Percentiles rank a stretch among this genome's conserved stretches.
Conservation (phyloP, 306 rosid genomes). For the Vigna nakashimae region DNA sequence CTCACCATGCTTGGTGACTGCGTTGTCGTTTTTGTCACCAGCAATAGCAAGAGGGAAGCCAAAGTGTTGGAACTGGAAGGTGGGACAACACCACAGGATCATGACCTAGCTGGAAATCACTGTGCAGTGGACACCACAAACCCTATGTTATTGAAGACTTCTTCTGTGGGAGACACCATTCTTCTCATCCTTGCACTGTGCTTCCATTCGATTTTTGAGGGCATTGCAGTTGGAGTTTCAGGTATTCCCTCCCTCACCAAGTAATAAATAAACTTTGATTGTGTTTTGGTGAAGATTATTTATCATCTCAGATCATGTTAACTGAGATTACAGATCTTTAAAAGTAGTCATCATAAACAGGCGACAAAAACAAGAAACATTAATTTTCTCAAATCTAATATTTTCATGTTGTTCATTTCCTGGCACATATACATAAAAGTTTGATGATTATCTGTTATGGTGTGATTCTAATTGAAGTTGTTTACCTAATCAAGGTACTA, state of each 20-base stretch:
- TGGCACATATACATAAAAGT: not conserved
- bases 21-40: slow-evolving; percentile 45
- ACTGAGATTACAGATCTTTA: not conserved
- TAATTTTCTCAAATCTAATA: not conserved
- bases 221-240: slow-evolving; percentile 84
- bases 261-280: too few species aligned
- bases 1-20: slow-evolving; percentile 79
- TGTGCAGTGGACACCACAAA: not conserved
- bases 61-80: slow-evolving; percentile 59
- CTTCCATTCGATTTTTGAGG: slow-evolving; percentile 83
- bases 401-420: not conserved
- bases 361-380: not conserved
- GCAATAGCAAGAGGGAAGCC: slow-evolving; percentile 45
- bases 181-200: slow-evolving; percentile 79
- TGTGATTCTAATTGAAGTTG: not conserved
- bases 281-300: too few species aligned
- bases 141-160: slow-evolving; percentile 56
- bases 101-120: slow-evolving; percentile 20
- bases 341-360: too few species aligned
- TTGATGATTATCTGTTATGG: too few species aligned
- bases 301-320: too few species aligned
- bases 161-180: slow-evolving; percentile 68
- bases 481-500: slow-evolving; percentile 39
- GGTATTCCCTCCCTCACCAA: slow-evolving; percentile 34
- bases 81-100: slow-evolving; percentile 44